Conservation (phyloP, 2,329 filamentous ascomycete genomes). For the Lasiodiplodia gonubiensis region DNA sequence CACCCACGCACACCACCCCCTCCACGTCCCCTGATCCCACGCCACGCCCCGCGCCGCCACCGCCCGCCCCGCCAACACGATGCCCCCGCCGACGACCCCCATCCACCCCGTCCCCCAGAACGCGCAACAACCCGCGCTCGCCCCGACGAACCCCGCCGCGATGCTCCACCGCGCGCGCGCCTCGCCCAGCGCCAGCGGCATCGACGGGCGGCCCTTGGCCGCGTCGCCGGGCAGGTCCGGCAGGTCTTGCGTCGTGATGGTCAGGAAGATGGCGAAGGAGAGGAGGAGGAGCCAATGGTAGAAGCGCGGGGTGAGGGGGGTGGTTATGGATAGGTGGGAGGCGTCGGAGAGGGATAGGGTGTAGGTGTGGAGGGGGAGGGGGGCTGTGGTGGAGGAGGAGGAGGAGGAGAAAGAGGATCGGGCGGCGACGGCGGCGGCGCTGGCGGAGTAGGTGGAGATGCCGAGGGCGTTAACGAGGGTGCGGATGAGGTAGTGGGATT, state of each 20-base stretch:
- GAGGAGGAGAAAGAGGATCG: not conserved
- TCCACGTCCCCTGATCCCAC: not conserved
- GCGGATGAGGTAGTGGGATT: conserved; percentile 44
- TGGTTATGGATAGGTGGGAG: not conserved
- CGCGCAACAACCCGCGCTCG: not conserved
- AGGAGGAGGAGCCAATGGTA: conserved; percentile 10
- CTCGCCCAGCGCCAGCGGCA: conserved; percentile 32
- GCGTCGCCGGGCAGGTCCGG: conserved; percentile 36
- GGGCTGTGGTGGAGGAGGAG: not conserved
- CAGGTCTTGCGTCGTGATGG: conserved; percentile 38
- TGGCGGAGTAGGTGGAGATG: conserved; percentile 17
- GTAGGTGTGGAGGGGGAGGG: not conserved
- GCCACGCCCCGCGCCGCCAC: not conserved
- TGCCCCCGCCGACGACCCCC: not conserved
- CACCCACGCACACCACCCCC: not conserved
- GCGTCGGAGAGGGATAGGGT: not conserved
- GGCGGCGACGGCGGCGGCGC: not conserved
- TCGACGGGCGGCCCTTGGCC: conserved; percentile 30
- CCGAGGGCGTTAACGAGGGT: conserved; percentile 41
- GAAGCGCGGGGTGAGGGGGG: not conserved
- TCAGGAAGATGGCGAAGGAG: conserved; percentile 33
- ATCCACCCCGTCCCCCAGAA: not conserved
- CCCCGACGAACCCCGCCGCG: not conserved
- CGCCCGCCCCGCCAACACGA: not conserved
- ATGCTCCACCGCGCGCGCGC: not conserved